Conservation (phyloP, 352 stramenopile species). For the Aphanomyces invadans region DNA sequence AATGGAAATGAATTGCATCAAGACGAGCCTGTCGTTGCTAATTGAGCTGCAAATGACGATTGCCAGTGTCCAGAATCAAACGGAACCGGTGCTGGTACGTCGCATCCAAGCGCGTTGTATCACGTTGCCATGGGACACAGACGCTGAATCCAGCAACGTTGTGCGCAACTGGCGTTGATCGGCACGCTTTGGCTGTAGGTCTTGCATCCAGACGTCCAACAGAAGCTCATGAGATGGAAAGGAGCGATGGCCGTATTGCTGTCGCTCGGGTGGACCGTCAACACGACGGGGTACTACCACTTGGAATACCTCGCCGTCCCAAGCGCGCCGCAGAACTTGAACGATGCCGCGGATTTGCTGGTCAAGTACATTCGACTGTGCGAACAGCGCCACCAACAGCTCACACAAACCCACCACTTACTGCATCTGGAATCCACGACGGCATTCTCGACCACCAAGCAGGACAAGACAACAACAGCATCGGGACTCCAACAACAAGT, state of each 20-base stretch:
- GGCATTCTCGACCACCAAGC: neutral
- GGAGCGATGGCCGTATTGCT: conserved; percentile 17
- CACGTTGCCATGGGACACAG: too few species aligned
- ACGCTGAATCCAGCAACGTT: too few species aligned
- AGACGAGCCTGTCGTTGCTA: conserved; percentile 18
- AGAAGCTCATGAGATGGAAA: conserved; percentile 22
- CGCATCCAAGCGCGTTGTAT: neutral
- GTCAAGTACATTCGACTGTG: conserved; percentile 20
- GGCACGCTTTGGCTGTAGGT: too few species aligned
- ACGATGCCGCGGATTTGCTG: conserved; percentile 6
- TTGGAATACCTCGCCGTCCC: conserved; percentile 11
- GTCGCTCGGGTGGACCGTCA: conserved; percentile 21
- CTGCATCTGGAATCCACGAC: conserved; percentile 3
- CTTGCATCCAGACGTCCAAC: conserved; percentile 13
- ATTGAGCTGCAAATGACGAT: conserved; percentile 24
- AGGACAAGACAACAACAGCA: neutral
- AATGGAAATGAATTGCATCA: conserved; percentile 24
- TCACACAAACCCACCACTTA: conserved; percentile 8
- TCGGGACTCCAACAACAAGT: neutral
- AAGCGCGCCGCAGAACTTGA: neutral
- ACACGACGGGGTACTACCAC: conserved; percentile 10
- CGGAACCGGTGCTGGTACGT: conserved; percentile 11
- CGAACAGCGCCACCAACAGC: conserved; percentile 7
- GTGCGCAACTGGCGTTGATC: too few species aligned
- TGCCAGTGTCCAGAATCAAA: conserved; percentile 9